Percentiles rank a stretch among this genome's conserved stretches.
Conservation (phyloP, 345 rosid species). For the Eucalyptus decipiens region DNA sequence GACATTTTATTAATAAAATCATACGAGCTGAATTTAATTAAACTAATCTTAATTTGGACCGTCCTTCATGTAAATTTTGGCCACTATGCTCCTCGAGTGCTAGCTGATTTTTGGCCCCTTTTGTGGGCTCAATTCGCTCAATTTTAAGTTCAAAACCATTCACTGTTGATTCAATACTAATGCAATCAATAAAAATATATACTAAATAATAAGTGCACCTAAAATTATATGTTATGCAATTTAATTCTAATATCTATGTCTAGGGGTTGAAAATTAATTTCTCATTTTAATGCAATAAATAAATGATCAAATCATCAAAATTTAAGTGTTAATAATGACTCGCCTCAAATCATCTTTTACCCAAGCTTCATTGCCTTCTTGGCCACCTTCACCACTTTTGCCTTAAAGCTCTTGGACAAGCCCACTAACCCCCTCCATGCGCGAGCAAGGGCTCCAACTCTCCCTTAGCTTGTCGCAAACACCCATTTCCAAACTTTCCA, state of each 20-base stretch:
- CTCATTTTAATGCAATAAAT: no score
- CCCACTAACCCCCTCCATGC: not conserved
- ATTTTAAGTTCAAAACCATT: no score
- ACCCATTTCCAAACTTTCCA: not conserved
- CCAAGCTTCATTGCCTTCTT: constrained; percentile 22
- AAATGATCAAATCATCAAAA: no score
- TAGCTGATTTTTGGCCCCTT: not conserved
- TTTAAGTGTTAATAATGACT: not conserved
- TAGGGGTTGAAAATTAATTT: no score
- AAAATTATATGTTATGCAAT: no score
- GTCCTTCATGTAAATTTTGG: not conserved
- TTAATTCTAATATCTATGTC: no score
- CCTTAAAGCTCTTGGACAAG: not conserved
- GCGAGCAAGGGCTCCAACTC: not conserved
- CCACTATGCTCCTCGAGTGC: not conserved
- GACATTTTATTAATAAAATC: not conserved
- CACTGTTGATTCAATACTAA: no score
- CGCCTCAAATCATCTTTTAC: constrained; percentile 68
- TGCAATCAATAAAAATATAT: no score
- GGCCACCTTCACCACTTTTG: not conserved
- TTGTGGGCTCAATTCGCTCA: not conserved
- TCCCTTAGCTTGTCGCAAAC: not conserved
- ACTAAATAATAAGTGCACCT: no score
- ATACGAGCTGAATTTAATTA: not conserved
- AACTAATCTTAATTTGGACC: not conserved